Base-by-base conservation (phyloP, 75 land plant species). In the Isoetes taiwanensis region DNA sequence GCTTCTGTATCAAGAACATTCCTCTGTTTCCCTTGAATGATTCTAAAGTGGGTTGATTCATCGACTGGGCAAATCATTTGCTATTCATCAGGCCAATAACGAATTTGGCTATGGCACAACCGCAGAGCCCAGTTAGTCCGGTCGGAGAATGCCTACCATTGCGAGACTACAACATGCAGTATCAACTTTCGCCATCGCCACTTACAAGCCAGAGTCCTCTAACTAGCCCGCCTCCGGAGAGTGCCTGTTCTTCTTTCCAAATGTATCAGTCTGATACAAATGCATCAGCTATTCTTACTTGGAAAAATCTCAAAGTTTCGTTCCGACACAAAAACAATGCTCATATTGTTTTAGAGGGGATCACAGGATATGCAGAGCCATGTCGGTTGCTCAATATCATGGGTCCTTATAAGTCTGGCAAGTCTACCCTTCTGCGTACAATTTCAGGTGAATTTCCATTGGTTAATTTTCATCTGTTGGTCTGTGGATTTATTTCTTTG, bases 181-280 rank as follows among this genome's bases (percentile, higher is more conserved):
- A 37, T 37, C 50, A 46, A 23, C 50, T 23, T 46, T 46, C 50
- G 6, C 50, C 50, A 8, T 46, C 50, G 16, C 50, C 50, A n/a
- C 50, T 46, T 5, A 19, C 50, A 6, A 46, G 50, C 16, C 6
- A 19, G 12, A 46, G 50, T 14, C 38, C 38, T 14, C 9, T 37
- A 9, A 37, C 38, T 9, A 37, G 38, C 14, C 38, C 38, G 14
- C 38, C 38, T 37, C 38, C 38, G 14, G 38, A 37, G 38, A 37
- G 38, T 37, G 38, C 38, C 11, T 46, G 21, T 23, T 46, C 50
- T 23, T 6, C 23, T 3, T n/a, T n/a, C 5, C 16, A 3, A n/a
- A n/a, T n/a, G 8, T 46, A 19, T 5, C 50, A 46, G 25, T 9
- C 14, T n/a, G 50, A 46, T 46, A 6, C 50, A 46, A 23, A 46